Evolutionary conservation across 1,284 basidiomycete species (phyloP), one percentile per base, ranked within the genome.

Genomic region (Fomitopsis pinicola): DNA sequence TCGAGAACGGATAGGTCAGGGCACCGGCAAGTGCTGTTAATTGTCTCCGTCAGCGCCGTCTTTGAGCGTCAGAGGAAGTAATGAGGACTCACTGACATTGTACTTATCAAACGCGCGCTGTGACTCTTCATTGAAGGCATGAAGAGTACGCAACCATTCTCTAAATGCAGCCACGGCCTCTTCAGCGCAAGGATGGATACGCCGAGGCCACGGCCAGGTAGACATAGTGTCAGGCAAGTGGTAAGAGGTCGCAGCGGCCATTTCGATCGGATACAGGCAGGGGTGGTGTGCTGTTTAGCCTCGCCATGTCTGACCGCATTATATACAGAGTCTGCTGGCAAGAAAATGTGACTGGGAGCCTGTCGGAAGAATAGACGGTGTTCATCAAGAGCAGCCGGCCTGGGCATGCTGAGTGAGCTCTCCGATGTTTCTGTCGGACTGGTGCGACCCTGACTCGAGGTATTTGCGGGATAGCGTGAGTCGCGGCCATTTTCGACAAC

Each of bases 81-180:
- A 36, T 2, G 6, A 7, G 6, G 8, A 14, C 67, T 56, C 40
- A 62, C 75, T 67, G 38, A 75, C 71, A 42, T 75, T 68, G 59
- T 74, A 73, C 33, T 66, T 67, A 45, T 75, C 70, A 66, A 74
- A 76, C 0, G 71, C 74, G 1, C 62, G 60, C 59, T 75, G 75
- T 0, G 71, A 71, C 28, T 67, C 59, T 1, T 65, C 66, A 8
- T 64, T 67, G 64, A 75, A 74, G 0, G 70, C 59, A 9, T 65
- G 61, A 64, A 77, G 74, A 33, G 65, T 63, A 40, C 69, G 67
- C 22, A 75, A 57, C 77, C 77, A 77, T 17, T 66, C 64, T 7
- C 65, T 65, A 1, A 72, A 73, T 58, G 72, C 72, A 0, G 63
- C 64, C 42, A 70, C 61, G 45, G 67, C 68, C 40, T 69, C 67